Percentiles rank a stretch among this genome's conserved stretches.
Conservation (phyloP, 108 stramenopile genomes). For the Cylindrotheca fusiformis region DNA sequence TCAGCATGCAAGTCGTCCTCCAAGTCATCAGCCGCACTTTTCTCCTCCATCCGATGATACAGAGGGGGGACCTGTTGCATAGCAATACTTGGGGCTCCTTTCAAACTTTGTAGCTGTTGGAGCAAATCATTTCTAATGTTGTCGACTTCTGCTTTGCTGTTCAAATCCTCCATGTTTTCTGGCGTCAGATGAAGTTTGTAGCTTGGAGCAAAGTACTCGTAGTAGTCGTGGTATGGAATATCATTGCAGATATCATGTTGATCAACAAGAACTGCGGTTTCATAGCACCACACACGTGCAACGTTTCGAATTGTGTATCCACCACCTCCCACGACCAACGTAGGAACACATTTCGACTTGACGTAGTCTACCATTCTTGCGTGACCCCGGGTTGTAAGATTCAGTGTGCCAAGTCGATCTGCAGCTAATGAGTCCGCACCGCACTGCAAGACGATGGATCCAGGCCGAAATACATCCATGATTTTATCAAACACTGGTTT, state of each 20-base stretch:
- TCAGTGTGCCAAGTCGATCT: conserved; percentile 97
- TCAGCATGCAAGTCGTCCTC: conserved; percentile 20
- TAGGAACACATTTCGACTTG: conserved; percentile 89
- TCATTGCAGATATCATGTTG: conserved; percentile 65
- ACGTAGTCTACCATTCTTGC: conserved; percentile 83
- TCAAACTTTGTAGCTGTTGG: conserved; percentile 75
- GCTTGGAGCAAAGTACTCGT: conserved; percentile 96
- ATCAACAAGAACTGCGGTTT: conserved; percentile 82
- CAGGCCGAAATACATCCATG: conserved; percentile 93
- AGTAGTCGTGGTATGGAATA: conserved; percentile 97
- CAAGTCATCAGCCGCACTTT: conserved; percentile 10
- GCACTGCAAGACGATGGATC: conserved; percentile 97
- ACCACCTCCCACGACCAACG: conserved; percentile 94
- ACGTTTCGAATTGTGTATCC: conserved; percentile 98
- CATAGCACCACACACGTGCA: conserved; percentile 92
- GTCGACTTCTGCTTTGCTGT: conserved; percentile 43
- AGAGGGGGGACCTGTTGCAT: conserved; percentile 89
- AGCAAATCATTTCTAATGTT: conserved; percentile 66
- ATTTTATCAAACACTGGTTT: conserved; percentile 90
- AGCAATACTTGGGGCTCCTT: conserved; percentile 89
- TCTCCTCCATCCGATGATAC: conserved; percentile 50
- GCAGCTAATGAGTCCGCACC: conserved; percentile 96
- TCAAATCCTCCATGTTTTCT: conserved; percentile 73
- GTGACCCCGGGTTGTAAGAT: conserved; percentile 90
- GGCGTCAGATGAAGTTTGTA: conserved; percentile 89